Base-by-base conservation (phyloP, 139 green algal species). In the Haematococcus lacustris region DNA sequence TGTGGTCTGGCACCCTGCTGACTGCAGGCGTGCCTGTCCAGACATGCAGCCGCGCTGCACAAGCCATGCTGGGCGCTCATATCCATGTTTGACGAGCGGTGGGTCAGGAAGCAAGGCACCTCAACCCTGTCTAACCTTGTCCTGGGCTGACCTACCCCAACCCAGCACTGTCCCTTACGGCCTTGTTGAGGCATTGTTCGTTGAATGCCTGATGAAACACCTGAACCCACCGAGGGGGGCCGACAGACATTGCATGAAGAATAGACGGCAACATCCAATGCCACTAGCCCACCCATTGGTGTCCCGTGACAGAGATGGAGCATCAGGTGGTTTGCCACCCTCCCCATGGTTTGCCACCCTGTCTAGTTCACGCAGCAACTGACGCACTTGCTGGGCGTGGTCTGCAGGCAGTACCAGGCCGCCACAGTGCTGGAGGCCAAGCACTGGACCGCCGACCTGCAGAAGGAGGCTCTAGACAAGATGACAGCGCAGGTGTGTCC, bases 11-110 rank as follows among this genome's bases (percentile, higher is more conserved):
- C 17, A 17, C 43, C 43, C 9, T 53, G 9, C 43, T 13, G 47
- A 28, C 13, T 57, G 53, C 63, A 69, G 63, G n/a, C 37, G 37
- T 80, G 76, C 65, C 70, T 80, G 39, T 70, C 66, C 38, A 73
- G 71, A 40, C 38, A 75, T 66, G 40, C 53, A 2, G 50, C 40
- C 41, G 30, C 66, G 51, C 70, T 80, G 76, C 66, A 76, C 70
- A 72, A 65, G 63, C 70, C 70, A 2, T 80, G 76, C 70, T 80
- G 76, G 76, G 67, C 73, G 50, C 76, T 80, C 28, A 71, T 80
- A 30, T 73, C 70, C 39, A 76, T 65, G 38, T 73, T 76, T 50
- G 76, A 80, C 38, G 70, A 76, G 30, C 25, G 63, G 63, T 69
- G 63, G 5, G 63, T 30, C 53, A 34, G 53, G 17, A 40, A 21